Base-by-base conservation (phyloP, 345 rosid species). In the Triadica sebifera region DNA sequence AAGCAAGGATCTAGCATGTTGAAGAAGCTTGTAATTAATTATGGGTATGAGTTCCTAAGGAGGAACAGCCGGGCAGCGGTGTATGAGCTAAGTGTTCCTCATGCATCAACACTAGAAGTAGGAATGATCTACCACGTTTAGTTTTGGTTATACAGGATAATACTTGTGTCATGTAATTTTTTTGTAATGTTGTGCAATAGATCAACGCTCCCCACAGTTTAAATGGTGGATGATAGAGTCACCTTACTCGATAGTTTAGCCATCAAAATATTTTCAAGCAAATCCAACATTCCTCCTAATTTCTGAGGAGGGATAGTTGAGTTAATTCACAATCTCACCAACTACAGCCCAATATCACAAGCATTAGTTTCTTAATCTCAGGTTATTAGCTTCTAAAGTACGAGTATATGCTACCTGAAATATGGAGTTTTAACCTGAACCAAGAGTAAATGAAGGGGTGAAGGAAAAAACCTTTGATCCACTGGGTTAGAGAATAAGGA, bases 81-180 rank as follows among this genome's bases (percentile, higher is more conserved):
- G 9, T 76, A 82, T 72, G 85, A 79, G 2, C 78, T 91, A 47
- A 87, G 85, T 10, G 82, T 85, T 25, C 94, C 98, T 0, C 93
- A 91, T 67, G 95, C 93, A 1, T 91, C 98, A 7, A 94, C 97
- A 4, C 77, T 94, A 74, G 96, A 94, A 83, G 98, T 94, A 12
- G 98, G 98, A 67, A 91, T 94, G 98, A 60, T 89, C 3, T 94
- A 91, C 83, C 75, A 82, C 80, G 94, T 94, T 70, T 94, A 62
- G 75, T 65, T 72, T 79, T 65, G 61, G 41, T 41, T 64, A 70
- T 64, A 78, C 74, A 73, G 53, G 68, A 55, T 17, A 38, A 43
- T 55, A 64, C 10, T 16, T 53, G 29, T 17, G 25, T 46, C 17
- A 37, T 65, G 77, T 73, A 66, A 51, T 73, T 80, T 60, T 29